A percentile compares a stretch with the other conserved stretches of the same genome.
Evolutionary conservation across 371 early-diverging fungal genomes (phyloP).

Genomic region (Rhizopus sp.): DNA sequence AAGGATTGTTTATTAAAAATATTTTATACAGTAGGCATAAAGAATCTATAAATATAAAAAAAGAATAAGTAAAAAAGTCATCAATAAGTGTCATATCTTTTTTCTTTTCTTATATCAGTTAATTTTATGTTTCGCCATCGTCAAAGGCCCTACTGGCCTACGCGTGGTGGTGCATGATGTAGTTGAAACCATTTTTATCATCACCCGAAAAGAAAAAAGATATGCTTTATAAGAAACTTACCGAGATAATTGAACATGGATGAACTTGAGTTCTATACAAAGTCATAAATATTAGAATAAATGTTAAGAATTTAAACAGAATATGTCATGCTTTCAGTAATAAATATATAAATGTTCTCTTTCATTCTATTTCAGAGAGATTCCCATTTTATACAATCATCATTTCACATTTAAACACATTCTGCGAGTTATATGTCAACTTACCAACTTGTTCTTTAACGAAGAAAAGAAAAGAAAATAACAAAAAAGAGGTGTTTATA

Average conservation of each 20-base stretch:
- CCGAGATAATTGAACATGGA: slow-evolving; percentile 2
- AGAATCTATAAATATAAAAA: not conserved
- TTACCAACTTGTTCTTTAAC: not conserved
- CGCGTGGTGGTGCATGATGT: slow-evolving; percentile 32
- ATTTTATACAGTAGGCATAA: not conserved
- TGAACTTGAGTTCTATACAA: not conserved
- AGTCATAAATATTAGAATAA: not conserved
- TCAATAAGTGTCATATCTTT: slow-evolving; percentile 7
- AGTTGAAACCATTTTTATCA: slow-evolving; percentile 25
- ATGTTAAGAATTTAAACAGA: not conserved
- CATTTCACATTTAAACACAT: slow-evolving; percentile 7
- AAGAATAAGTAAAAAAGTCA: not conserved
- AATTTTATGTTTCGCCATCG: slow-evolving; percentile 22
- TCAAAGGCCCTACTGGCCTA: slow-evolving; percentile 16
- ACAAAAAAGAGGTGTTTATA: too few relatives aligned
- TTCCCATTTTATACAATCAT: slow-evolving; percentile 33
- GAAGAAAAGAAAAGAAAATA: too few relatives aligned
- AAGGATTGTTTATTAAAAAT: not conserved
- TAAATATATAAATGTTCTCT: slow-evolving; percentile 28
- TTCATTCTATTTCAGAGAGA: slow-evolving; percentile 29
- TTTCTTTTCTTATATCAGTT: slow-evolving; percentile 17
- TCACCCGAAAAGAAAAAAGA: slow-evolving; percentile 14
- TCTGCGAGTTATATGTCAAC: not conserved
- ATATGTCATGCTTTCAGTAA: slow-evolving; percentile 19
- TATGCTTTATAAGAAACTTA: slow-evolving; percentile 6